A percentile compares a stretch with the other conserved stretches of the same genome.
Evolutionary conservation across 345 rosid species (phyloP).

Genomic region (Draba incana): DNA sequence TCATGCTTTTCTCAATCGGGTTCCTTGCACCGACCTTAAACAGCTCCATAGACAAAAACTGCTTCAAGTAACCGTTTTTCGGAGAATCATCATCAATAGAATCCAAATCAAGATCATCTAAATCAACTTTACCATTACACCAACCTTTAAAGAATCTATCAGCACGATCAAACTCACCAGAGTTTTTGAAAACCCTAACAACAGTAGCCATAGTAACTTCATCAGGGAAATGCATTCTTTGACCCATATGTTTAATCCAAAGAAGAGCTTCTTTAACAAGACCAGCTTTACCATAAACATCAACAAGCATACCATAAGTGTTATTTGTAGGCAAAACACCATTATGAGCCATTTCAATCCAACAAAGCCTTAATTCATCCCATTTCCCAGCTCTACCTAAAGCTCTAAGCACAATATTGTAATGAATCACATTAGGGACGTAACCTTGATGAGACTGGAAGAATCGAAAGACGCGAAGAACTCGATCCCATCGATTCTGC

Average conservation of each 20-base stretch:
- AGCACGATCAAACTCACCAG: constrained; percentile 69
- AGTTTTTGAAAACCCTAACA: constrained; percentile 76
- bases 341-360: constrained; percentile 82
- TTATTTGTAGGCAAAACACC: constrained; percentile 74
- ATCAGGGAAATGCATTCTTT: constrained; percentile 73
- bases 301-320: constrained; percentile 86
- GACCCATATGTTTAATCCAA: constrained; percentile 90
- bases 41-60: constrained; percentile 78
- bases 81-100: constrained; percentile 45
- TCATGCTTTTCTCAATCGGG: constrained; percentile 42
- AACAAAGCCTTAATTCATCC: constrained; percentile 80
- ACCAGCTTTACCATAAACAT: constrained; percentile 89
- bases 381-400: constrained; percentile 83
- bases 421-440: constrained; percentile 77
- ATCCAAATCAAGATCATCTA: constrained; percentile 75
- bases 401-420: constrained; percentile 75
- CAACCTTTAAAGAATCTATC: constrained; percentile 77
- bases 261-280: constrained; percentile 75
- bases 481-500: constrained; percentile 61
- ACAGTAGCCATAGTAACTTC: constrained; percentile 85
- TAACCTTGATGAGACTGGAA: constrained; percentile 68
- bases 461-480: constrained; percentile 67
- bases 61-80: constrained; percentile 58
- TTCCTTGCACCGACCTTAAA: constrained; percentile 71
- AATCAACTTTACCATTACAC: constrained; percentile 63